Evolutionary conservation across 1,284 basidiomycete genomes (phyloP), one percentile per base, ranked within the genome.

Genomic region (Ceratobasidium sp.): DNA sequence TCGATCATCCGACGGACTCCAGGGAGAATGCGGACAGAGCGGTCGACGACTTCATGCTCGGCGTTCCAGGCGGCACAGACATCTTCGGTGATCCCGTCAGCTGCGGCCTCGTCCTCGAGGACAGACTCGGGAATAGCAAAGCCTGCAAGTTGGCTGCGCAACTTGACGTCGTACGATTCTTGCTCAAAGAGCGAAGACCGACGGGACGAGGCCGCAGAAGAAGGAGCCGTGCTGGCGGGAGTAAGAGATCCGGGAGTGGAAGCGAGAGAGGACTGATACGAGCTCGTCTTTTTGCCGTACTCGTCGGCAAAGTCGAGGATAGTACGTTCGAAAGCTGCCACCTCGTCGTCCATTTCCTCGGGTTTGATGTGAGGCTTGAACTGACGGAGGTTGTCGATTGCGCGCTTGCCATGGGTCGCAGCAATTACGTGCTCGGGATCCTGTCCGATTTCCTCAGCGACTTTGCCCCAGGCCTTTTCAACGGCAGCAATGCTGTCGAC

Each of bases 381-480:
- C 41, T 86, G 82, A 1, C 82, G 79, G 64, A 90, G 83, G 78
- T 90, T 90, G 81, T 90, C 88, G 76, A 88, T 82, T 5, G 88
- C 88, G 57, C 89, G 88, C 78, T 91, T 89, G 77, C 91, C 91
- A 79, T 92, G 91, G 14, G 91, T 92, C 48, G 89, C 89, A 36
- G 86, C 86, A 78, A 90, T 90, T 74, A 90, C 87, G 72, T 85
- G 83, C 73, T 81, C 82, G 12, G 88, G 88, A 79, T 90, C 88
- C 79, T 88, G 85, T 65, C 87, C 88, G 57, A 91, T 85, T 79
- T 91, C 89, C 52, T 82, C 82, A 1, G 91, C 91, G 61, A 92
- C 90, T 76, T 88, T 89, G 41, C 86, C 86, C 91, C 91, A 92
- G 6, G 91, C 91, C 5, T 89, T 89, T 79, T 92, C 91, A 75